These are phyloP conservation scores for Uronychia binucleata DNA, from an alignment of 73 alveolate species.

Conservation along the genomic window DNA sequence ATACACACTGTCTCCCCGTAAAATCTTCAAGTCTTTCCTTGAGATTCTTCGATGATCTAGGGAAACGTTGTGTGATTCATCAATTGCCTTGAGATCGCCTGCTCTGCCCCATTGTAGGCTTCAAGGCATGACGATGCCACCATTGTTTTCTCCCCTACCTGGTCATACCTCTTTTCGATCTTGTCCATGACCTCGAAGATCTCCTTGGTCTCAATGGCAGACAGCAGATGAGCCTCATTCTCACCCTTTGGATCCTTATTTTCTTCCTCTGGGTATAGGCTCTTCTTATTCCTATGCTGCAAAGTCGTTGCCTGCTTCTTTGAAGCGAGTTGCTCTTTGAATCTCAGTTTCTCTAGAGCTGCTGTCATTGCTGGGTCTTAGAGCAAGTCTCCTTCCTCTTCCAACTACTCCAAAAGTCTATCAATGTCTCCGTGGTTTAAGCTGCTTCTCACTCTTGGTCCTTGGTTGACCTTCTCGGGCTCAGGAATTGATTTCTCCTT, in stretches of 20 bases:
- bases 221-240: no score
- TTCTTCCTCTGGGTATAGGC: no score
- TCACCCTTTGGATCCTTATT: no score
- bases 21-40: no score
- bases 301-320: no score
- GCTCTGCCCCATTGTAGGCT: background rate
- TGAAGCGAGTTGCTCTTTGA: background rate
- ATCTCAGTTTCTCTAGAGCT: background rate
- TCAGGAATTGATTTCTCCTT: background rate
- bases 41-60: background rate
- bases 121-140: slow-evolving; percentile 8
- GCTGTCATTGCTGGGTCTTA: background rate
- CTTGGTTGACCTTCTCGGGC: no score
- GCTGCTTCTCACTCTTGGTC: no score
- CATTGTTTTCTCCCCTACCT: slow-evolving; percentile 36
- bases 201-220: background rate
- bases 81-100: background rate
- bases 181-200: slow-evolving; percentile 31
- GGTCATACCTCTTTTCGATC: slow-evolving; percentile 33
- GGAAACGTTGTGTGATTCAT: background rate
- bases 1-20: no score
- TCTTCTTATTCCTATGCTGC: no score
- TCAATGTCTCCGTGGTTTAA: background rate
- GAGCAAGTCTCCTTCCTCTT: background rate
- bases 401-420: background rate